Conservation (phyloP, 1,139 yeast species). For the Candida tetrigidarum region DNA sequence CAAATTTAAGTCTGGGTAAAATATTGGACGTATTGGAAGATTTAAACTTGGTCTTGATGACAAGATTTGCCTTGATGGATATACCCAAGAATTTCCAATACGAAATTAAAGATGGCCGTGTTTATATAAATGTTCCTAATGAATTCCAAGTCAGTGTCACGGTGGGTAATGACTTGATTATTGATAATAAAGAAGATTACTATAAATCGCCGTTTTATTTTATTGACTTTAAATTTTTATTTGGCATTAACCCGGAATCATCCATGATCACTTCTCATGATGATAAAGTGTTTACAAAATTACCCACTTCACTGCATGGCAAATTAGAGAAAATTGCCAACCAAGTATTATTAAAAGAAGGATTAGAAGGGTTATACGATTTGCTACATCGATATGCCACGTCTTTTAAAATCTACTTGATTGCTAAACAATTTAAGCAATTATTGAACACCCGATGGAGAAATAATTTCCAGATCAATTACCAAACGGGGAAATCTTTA, state of each 20-base stretch:
- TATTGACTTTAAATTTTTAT: constrained; percentile 73
- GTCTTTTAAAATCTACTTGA: constrained; percentile 71
- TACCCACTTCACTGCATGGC: constrained; percentile 41
- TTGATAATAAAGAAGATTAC: constrained; percentile 51
- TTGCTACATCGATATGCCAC: constrained; percentile 73
- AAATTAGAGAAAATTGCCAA: constrained; percentile 63
- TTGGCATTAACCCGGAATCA: constrained; percentile 48
- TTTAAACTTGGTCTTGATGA: constrained; percentile 72
- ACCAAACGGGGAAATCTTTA: constrained; percentile 63
- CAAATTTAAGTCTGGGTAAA: constrained; percentile 56
- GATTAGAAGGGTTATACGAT: constrained; percentile 64
- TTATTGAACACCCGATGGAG: constrained; percentile 61
- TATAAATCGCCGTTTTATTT: constrained; percentile 66
- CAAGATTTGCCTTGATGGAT: constrained; percentile 71
- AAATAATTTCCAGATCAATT: constrained; percentile 67
- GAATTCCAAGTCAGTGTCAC: constrained; percentile 50
- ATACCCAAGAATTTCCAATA: constrained; percentile 71
- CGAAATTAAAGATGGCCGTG: constrained; percentile 74
- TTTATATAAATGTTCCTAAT: constrained; percentile 63
- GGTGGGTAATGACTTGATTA: constrained; percentile 34
- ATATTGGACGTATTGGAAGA: constrained; percentile 68
- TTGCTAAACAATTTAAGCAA: constrained; percentile 66
- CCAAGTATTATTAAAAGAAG: constrained; percentile 53
- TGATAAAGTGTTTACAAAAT: constrained; percentile 30
- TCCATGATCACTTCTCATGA: constrained; percentile 34